phyloP scores from a whole-genome alignment of 2,329 filamentous ascomycete genomes.

The Alternaria gaisen region DNA sequence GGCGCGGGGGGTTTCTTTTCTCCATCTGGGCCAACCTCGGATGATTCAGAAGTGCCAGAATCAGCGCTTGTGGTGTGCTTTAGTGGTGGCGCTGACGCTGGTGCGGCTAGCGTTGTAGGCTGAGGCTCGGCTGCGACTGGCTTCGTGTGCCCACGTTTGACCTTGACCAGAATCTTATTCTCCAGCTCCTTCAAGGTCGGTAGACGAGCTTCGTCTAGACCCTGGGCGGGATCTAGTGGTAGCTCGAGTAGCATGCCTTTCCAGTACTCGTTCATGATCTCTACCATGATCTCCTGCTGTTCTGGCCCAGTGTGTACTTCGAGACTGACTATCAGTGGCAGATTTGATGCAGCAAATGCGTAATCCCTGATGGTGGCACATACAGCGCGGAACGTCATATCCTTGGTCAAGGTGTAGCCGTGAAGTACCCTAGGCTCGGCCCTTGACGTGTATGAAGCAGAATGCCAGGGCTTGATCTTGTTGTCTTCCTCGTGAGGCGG shows the following conservation, averaged over 20 bases:
- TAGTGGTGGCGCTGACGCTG: constrained; percentile 34
- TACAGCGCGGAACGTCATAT: constrained; percentile 87
- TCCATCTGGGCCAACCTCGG: constrained; percentile 50
- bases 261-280: constrained; percentile 94
- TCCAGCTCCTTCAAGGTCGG: constrained; percentile 72
- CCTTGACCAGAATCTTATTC: constrained; percentile 74
- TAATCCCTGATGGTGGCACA: constrained; percentile 80
- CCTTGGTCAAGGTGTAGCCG: constrained; percentile 82
- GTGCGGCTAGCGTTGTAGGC: constrained; percentile 42
- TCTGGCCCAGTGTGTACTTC: constrained; percentile 85
- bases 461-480: constrained; percentile 43
- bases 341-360: constrained; percentile 75
- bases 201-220: constrained; percentile 66
- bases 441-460: constrained; percentile 37
- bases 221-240: constrained; percentile 49
- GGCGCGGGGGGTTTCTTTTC: constrained; percentile 62
- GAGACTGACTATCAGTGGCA: constrained; percentile 90
- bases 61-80: constrained; percentile 32
- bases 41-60: constrained; percentile 34
- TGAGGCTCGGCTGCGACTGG: constrained; percentile 33
- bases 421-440: constrained; percentile 83
- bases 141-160: constrained; percentile 56
- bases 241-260: constrained; percentile 74
- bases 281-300: constrained; percentile 91
- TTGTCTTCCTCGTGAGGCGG: constrained; percentile 23